A percentile compares a stretch with the other conserved stretches of the same genome.
Evolutionary conservation across 345 rosid species (phyloP).

Genomic region (Corchorus olitorius): DNA sequence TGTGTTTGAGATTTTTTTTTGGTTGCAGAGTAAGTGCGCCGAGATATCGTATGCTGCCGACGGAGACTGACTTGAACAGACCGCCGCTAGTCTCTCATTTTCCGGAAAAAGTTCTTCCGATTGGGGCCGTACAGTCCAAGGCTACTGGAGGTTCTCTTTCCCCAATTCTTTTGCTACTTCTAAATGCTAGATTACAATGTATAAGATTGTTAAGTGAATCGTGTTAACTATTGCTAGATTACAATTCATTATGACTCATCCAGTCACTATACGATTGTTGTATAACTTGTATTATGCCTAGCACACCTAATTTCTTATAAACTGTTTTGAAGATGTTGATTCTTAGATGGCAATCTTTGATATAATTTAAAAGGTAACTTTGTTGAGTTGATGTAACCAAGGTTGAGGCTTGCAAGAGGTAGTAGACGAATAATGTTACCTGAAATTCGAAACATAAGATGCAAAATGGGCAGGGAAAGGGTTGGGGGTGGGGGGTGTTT

Average conservation of each 20-base stretch:
- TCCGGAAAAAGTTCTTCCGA: conserved; percentile 68
- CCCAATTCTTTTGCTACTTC: background rate
- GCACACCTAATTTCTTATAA: background rate
- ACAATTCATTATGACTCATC: background rate
- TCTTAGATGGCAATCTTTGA: background rate
- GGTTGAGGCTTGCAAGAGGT: background rate
- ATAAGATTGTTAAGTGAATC: too few species aligned
- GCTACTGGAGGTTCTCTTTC: conserved; percentile 55
- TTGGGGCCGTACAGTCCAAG: conserved; percentile 60
- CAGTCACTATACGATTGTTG: background rate
- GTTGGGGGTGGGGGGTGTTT: background rate
- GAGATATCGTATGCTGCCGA: conserved; percentile 75
- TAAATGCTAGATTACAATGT: background rate
- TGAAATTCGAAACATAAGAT: background rate
- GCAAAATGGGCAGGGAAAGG: background rate
- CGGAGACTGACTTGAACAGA: conserved; percentile 82
- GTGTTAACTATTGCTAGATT: too few species aligned
- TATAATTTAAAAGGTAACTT: background rate
- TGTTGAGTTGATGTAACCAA: background rate
- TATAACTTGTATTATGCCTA: background rate
- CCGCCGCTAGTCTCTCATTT: conserved; percentile 68
- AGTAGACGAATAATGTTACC: background rate
- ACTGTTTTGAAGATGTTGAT: background rate
- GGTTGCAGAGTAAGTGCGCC: conserved; percentile 71
- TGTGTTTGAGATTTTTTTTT: conserved; percentile 6